Conservation (phyloP, 2,329 filamentous ascomycete species). For the Microdochium nivale region DNA sequence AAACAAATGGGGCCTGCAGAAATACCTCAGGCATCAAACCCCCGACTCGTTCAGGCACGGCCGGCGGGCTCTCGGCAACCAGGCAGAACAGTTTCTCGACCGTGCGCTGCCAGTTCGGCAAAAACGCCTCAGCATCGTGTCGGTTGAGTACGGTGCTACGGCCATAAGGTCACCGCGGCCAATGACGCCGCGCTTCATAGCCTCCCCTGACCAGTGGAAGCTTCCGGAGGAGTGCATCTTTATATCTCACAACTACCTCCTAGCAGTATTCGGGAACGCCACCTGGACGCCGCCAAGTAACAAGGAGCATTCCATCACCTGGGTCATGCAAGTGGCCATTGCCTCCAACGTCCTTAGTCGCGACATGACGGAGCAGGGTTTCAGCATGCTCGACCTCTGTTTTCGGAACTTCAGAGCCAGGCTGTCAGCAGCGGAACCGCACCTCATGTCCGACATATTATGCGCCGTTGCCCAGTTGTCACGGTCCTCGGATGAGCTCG, state of each 20-base stretch:
- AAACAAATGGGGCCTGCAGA: conserved; percentile 13
- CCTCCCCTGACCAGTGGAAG: conserved; percentile 9
- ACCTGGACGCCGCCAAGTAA: conserved; percentile 5
- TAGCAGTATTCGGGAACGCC: conserved; percentile 6
- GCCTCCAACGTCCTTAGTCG: conserved; percentile 7
- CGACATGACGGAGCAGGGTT: conserved; percentile 8
- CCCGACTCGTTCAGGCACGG: conserved; percentile 1
- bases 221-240: conserved; percentile 12
- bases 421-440: conserved; percentile 8
- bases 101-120: not conserved
- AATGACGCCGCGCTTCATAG: conserved; percentile 3
- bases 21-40: conserved; percentile 11
- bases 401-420: conserved; percentile 8
- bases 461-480: conserved; percentile 6
- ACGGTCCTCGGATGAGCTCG: not conserved
- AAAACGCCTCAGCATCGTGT: not conserved
- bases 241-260: conserved; percentile 9
- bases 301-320: conserved; percentile 7
- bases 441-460: conserved; percentile 10
- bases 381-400: conserved; percentile 8
- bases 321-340: conserved; percentile 10
- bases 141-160: not conserved
- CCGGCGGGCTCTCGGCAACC: not conserved
- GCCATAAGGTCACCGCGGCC: conserved; percentile 4
- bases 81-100: conserved; percentile 1